phyloP scores from a whole-genome alignment of 306 rosid genomes.

The Parietaria judaica region DNA sequence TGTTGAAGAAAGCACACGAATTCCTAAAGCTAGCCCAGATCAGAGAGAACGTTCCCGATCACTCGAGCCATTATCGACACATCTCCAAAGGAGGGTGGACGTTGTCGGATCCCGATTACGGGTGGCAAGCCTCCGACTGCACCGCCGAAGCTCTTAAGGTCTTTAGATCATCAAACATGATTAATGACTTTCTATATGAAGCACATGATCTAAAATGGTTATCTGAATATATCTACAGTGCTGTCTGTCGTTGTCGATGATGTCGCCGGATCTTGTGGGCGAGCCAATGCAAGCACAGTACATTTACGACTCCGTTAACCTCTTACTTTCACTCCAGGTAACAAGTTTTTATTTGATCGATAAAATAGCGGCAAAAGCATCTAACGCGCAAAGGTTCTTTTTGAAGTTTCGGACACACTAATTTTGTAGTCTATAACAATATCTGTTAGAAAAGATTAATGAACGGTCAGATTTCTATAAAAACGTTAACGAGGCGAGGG shows the following conservation, averaged over 20 bases:
- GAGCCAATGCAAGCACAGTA: slow-evolving; percentile 16
- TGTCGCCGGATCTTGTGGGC: slow-evolving; percentile 15
- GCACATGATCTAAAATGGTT: no score
- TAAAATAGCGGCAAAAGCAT: no score
- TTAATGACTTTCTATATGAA: no score
- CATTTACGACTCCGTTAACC: slow-evolving; percentile 23
- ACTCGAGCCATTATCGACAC: slow-evolving; percentile 21
- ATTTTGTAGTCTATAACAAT: no score
- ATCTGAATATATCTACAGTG: slow-evolving; percentile 5
- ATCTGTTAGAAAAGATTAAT: no score
- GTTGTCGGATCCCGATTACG: slow-evolving; percentile 35
- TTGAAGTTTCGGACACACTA: no score
- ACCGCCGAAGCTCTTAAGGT: slow-evolving; percentile 36
- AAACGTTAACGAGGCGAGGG: no score
- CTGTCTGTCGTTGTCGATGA: slow-evolving; percentile 5
- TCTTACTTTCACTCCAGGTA: slow-evolving; percentile 23
- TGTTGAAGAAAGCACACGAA: slow-evolving; percentile 22
- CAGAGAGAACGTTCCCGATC: slow-evolving; percentile 22
- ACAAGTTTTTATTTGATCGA: no score
- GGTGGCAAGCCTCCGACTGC: slow-evolving; percentile 35
- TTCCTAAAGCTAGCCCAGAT: slow-evolving; percentile 26
- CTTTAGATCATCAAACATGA: slow-evolving; percentile 1
- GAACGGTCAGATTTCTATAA: no score
- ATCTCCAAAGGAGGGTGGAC: slow-evolving; percentile 36
- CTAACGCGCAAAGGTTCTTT: no score